phyloP scores from a whole-genome alignment of 2,329 filamentous ascomycete genomes.

The Rhinocladiella similis region DNA sequence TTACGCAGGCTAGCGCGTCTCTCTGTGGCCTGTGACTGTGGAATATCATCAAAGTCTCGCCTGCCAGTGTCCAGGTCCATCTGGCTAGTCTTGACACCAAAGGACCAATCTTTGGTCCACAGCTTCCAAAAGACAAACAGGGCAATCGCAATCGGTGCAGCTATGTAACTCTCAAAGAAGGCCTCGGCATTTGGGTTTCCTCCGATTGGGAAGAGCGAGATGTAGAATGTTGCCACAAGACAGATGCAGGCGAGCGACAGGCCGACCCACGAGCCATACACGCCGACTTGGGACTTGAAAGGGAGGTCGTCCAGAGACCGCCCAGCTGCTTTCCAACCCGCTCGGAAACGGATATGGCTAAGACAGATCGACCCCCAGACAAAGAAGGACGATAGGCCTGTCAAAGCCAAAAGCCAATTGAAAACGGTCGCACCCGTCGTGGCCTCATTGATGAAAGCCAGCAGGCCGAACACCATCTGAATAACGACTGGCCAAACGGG shows the following conservation, averaged over 20 bases:
- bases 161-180: conserved; percentile 68
- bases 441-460: conserved; percentile 71
- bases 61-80: conserved; percentile 70
- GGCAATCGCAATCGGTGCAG: conserved; percentile 55
- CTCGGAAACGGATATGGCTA: conserved; percentile 81
- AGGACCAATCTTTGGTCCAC: conserved; percentile 11
- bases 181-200: conserved; percentile 51
- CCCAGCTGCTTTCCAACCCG: conserved; percentile 70
- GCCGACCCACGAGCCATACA: conserved; percentile 78
- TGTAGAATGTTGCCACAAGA: conserved; percentile 84
- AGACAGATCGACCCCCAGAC: conserved; percentile 55
- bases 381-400: conserved; percentile 71
- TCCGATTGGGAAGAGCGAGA: conserved; percentile 73
- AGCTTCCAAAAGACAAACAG: conserved; percentile 51
- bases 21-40: conserved; percentile 6
- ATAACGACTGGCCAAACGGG: conserved; percentile 72
- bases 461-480: conserved; percentile 67
- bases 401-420: conserved; percentile 78
- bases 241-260: conserved; percentile 55
- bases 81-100: conserved; percentile 15
- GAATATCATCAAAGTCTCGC: conserved; percentile 53
- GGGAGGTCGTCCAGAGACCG: conserved; percentile 75
- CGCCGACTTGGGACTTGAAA: conserved; percentile 76
- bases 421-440: conserved; percentile 58
- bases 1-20: conserved; percentile 17